Base-by-base conservation (phyloP, 495 filamentous ascomycete genomes). In the Glonium stellatum region DNA sequence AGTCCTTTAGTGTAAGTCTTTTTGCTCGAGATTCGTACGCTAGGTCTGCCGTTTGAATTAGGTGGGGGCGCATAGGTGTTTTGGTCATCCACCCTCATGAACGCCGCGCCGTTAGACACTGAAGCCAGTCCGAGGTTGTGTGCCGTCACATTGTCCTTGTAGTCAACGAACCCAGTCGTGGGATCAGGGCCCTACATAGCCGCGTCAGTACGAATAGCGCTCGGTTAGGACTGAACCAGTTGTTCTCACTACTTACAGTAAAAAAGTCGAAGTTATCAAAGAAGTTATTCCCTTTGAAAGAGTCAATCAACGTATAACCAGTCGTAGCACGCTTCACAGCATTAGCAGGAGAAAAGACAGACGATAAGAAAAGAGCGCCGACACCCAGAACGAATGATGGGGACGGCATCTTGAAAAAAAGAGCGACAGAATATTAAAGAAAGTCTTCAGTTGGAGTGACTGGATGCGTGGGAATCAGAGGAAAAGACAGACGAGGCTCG, bases 261-360 rank as follows among this genome's bases (percentile, higher is more conserved):
- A 65, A 69, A 61, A 68, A 73, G 34, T 67, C 62, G 58, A 71
- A 73, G 18, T 68, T 68, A 57, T 63, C 42, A 46, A 73, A 68
- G 57, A 73, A 73, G 1, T 51, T 50, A 8, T n/a, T n/a, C 4
- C 60, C 64, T 13, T 34, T 31, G 34, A 63, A 63, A 6, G 44
- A 34, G 35, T 63, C 60, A 18, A 31, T n/a, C 9, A 61, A 19
- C 19, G 23, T 52, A 39, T 60, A 63, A 18, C 10, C 13, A 44
- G 39, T 44, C 4, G 13, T 18, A 15, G 39, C 13, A 44, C 13
- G 39, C 11, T 13, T 13, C 4, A 31, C 27, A 55, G 65, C 58
- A 42, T 49, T 10, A 25, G 41, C 49, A 37, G 61, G 59, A 19
- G 52, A 42, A 44, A 61, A 58, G 48, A 67, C 46, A 64, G 61